Evolutionary conservation across 495 filamentous ascomycete genomes (phyloP), one percentile per base, ranked within the genome.

Genomic region (Melanomma pulvis-pyrius): DNA sequence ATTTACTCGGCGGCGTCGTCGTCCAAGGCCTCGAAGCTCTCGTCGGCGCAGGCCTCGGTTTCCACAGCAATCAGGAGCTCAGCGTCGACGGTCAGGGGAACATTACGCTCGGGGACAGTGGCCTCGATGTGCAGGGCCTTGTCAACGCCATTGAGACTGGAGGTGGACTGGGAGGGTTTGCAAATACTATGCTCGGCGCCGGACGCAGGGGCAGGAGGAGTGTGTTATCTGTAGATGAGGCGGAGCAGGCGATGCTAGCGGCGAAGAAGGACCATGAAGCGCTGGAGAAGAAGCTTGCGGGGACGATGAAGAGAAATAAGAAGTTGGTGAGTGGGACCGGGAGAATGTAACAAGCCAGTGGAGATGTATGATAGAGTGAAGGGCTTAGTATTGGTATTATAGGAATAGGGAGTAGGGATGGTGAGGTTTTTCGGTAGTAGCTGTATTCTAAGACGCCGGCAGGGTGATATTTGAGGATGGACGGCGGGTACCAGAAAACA

Each of bases 261-360:
- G 81, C 83, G n/a, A 81, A 81, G 66, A 90, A 87, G 79, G 88
- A 91, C 70, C 82, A 85, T 34, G 90, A 92, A 57, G 81, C 74
- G 60, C 72, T 90, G 9, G 90, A 91, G 75, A 91, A 90, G 81
- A 86, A 79, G 67, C 71, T 90, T 22, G 82, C 81, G 64, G 78
- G 80, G 56, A 59, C 89, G 36, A 78, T 88, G 59, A 85, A 85
- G 69, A 86, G 83, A 80, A 90, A 90, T 69, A 76, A 82, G 59
- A 69, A 61, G 67, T 13, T 61, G 53, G 61, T 69, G 55, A 47
- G 36, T 21, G 13, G 32, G 32, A 36, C 6, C 13, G 32, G 32
- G 32, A 36, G 32, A 36, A 13, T 6, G 32, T 36, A 13, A 6
- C 32, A 6, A 6, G 32, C 6, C 32, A 36, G 32, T 6, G 30